Conservation (phyloP, 1,284 basidiomycete species). For the Ceratobasidium sp. region DNA sequence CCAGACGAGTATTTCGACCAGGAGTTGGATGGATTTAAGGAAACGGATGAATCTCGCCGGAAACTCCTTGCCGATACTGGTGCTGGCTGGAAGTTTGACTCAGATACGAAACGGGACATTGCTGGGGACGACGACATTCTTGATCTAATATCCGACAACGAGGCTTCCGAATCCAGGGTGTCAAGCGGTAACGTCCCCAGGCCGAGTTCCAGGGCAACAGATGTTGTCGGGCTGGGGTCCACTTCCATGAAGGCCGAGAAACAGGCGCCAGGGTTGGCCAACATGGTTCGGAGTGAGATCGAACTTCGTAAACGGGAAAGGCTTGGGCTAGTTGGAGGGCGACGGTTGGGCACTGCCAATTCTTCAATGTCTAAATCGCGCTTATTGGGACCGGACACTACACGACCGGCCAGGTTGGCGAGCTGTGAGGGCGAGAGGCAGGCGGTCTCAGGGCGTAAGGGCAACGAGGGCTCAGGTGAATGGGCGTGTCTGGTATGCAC, state of each 20-base stretch:
- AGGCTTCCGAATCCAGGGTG: not conserved
- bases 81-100: conserved; percentile 43
- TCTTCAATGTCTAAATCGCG: not conserved
- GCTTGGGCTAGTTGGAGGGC: conserved; percentile 51
- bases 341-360: conserved; percentile 43
- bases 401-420: conserved; percentile 27
- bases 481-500: conserved; percentile 65
- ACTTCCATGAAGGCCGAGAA: not conserved
- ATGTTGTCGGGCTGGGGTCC: not conserved
- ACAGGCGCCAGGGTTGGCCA: conserved; percentile 51
- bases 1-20: conserved; percentile 25
- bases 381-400: conserved; percentile 42
- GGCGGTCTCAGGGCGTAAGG: conserved; percentile 40
- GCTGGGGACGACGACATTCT: conserved; percentile 9
- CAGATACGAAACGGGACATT: conserved; percentile 43
- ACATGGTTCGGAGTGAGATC: conserved; percentile 58
- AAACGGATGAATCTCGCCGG: conserved; percentile 44
- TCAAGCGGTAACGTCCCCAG: not conserved
- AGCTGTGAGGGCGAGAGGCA: conserved; percentile 41
- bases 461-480: conserved; percentile 11
- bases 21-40: conserved; percentile 43
- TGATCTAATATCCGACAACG: conserved; percentile 28
- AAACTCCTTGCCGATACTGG: conserved; percentile 40
- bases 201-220: not conserved
- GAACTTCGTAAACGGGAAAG: conserved; percentile 59